Base-by-base conservation (phyloP, 148 eudicot species). In the Nyssa sinensis region DNA sequence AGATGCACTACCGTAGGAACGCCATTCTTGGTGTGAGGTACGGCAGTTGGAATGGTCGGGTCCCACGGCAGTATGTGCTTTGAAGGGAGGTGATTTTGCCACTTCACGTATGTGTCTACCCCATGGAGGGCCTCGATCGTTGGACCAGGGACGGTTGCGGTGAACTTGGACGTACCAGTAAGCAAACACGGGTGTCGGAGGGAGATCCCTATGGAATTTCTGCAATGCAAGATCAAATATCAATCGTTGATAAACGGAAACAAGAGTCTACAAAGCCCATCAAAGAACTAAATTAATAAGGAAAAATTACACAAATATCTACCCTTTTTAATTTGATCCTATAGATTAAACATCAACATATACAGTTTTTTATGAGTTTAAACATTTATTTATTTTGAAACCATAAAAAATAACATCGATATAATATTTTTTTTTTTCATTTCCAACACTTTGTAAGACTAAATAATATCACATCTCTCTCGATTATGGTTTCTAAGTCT, bases 41-140 rank as follows among this genome's bases (percentile, higher is more conserved):
- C 72, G 21, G 98, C 97, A 0, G 91, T 88, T 5, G 97, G 98
- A 14, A 94, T 87, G 24, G 97, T 89, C 14, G 87, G 89, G 67
- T 94, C 97, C 91, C 89, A 94, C 0, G 97, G 98, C 1, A 94
- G 86, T 37, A 94, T 88, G 89, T 94, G 98, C 35, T 84, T 71
- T 17, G 77, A 31, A 23, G 98, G 97, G 69, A 94, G 97, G 72
- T 85, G 74, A 71, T 92, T 94, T 80, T 59, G 41, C 98, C 98
- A 94, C 19, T 70, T 85, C 37, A 94, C 77, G 72, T 79, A 74
- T 0, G 97, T 88, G 79, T 67, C 70, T 8, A 90, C 60, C 13
- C 91, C 93, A 3, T 88, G 90, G 21, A 86, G 83, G 74, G 94
- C 87, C 66, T 88, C 94, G 53, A 94, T 89, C 47, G 97, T 91